Percentiles rank a stretch among this genome's conserved stretches.
phyloP scores from a whole-genome alignment of 306 rosid species.

The Geum urbanum region DNA sequence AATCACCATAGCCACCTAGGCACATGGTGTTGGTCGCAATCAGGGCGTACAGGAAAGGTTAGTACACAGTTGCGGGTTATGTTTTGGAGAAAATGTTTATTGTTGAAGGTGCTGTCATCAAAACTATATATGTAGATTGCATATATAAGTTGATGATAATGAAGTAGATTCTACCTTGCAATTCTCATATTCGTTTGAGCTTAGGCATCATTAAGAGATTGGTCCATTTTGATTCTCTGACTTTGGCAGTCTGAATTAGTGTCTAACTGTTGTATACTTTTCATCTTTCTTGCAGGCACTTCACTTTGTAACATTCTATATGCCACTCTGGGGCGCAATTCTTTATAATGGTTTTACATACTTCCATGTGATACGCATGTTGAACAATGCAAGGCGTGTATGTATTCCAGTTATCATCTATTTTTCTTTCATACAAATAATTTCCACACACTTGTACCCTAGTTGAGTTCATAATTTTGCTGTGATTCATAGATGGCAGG shows the following conservation, averaged over 20 bases:
- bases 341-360: slow-evolving; percentile 90
- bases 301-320: slow-evolving; percentile 87
- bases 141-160: not conserved
- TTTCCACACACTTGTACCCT: slow-evolving; percentile 14
- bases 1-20: slow-evolving; percentile 80
- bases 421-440: slow-evolving; percentile 7
- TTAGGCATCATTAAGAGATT: too few species aligned
- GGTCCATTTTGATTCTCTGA: not conserved
- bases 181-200: too few species aligned
- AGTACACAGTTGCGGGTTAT: slow-evolving; percentile 16
- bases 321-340: slow-evolving; percentile 99
- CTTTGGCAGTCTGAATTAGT: not conserved
- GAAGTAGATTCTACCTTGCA: too few species aligned
- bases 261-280: not conserved
- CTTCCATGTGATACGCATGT: slow-evolving; percentile 93
- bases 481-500: slow-evolving; percentile 86
- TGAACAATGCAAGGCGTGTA: slow-evolving; percentile 97
- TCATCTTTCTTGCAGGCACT: slow-evolving; percentile 56
- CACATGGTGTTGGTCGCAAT: slow-evolving; percentile 77
- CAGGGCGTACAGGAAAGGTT: slow-evolving; percentile 88
- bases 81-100: not conserved
- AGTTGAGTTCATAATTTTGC: slow-evolving; percentile 24
- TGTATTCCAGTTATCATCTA: slow-evolving; percentile 30
- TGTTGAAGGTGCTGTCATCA: slow-evolving; percentile 1
- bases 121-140: not conserved